Evolutionary conservation across 2,329 filamentous ascomycete genomes (phyloP), one percentile per base, ranked within the genome.

Genomic region (Trichoderma atrobrunneum): DNA sequence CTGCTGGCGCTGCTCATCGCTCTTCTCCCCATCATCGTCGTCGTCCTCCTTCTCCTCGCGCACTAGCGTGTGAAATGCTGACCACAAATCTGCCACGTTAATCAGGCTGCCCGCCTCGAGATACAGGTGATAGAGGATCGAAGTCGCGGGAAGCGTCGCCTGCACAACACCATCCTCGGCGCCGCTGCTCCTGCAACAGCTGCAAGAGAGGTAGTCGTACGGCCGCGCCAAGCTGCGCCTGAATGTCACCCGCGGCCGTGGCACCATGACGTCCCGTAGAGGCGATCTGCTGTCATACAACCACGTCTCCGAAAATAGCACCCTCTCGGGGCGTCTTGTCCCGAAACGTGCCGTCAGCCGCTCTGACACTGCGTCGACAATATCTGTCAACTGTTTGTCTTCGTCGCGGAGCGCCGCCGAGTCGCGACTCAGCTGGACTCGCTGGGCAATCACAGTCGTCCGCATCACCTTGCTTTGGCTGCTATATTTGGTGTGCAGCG

Each of bases 21-120:
- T 75, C 11, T 87, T 85, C 21, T 92, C 83, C 61, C 86, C 84
- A 8, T 83, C 76, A 8, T 85, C 82, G 16, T 78, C 84, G 16
- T 84, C 82, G 10, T 78, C 81, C 59, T 78, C 77, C 39, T 78
- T 76, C 43, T 74, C 74, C n/a, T 76, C 76, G 7, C 87, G 85
- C 24, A 92, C 83, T 34, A 92, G 87, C 18, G 88, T 88, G 75
- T 88, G 87, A 80, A 94, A 97, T 4, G 93, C 92, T 14, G 89
- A 87, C 92, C 92, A 95, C 61, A 96, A 80, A 82, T 97, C 93
- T 36, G 89, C 91, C 63, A 92, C 90, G 76, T 96, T 96, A 80
- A 96, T 90, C 72, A 95, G 83, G 10, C 87, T 87, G 0, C 93
- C 92, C 0, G 92, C 91, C 79, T 97, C 93, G 16, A 92, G 85